Evolutionary conservation across 2,329 filamentous ascomycete species (phyloP).

Genomic region (Clonostachys sp.): DNA sequence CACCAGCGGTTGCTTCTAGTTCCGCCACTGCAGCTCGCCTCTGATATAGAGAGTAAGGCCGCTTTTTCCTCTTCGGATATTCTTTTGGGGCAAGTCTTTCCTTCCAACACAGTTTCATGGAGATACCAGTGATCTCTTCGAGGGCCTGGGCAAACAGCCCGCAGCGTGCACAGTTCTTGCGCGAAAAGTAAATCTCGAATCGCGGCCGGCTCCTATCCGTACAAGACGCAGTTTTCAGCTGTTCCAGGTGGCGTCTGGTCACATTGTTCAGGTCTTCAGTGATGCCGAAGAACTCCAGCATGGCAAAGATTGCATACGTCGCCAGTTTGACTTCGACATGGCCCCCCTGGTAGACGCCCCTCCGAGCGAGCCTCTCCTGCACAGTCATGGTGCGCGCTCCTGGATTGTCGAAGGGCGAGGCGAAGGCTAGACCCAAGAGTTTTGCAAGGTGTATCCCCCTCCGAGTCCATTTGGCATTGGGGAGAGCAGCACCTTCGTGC

Average conservation of each 20-base stretch:
- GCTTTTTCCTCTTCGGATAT: constrained; percentile 7
- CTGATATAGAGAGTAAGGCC: not conserved
- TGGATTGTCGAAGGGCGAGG: constrained; percentile 17
- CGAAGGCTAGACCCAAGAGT: constrained; percentile 19
- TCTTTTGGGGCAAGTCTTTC: constrained; percentile 16
- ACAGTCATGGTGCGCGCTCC: not conserved
- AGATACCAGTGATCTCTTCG: constrained; percentile 15
- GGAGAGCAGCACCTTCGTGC: constrained; percentile 10
- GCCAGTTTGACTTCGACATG: constrained; percentile 36
- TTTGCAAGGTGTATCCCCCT: constrained; percentile 19
- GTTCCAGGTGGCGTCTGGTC: constrained; percentile 9
- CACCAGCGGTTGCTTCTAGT: not conserved
- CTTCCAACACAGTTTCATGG: constrained; percentile 17
- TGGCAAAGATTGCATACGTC: constrained; percentile 17
- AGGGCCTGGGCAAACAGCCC: constrained; percentile 14
- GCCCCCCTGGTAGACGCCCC: constrained; percentile 21
- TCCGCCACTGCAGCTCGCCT: not conserved
- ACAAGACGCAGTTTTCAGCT: constrained; percentile 13
- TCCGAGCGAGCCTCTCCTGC: not conserved
- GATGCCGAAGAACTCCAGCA: constrained; percentile 18
- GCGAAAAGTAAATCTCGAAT: constrained; percentile 27
- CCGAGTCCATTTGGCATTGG: constrained; percentile 21
- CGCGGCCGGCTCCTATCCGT: constrained; percentile 14
- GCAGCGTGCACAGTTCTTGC: constrained; percentile 22
- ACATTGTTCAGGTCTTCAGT: constrained; percentile 12